Conservation (phyloP, 805 yeast species). For the Starmera dryadoides region DNA sequence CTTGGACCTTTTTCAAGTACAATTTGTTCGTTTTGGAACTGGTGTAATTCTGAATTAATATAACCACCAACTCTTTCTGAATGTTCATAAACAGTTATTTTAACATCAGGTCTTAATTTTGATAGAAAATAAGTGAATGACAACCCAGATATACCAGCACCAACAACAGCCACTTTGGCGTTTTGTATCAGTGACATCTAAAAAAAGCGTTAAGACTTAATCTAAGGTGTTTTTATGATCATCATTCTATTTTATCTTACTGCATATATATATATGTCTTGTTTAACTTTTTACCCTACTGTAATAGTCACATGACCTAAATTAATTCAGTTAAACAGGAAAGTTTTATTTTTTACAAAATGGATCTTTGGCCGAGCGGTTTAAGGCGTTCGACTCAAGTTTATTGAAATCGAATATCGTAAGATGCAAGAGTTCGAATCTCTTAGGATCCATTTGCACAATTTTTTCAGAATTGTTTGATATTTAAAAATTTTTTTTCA, state of each 20-base stretch:
- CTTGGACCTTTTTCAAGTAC: conserved; percentile 83
- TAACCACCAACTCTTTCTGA: conserved; percentile 66
- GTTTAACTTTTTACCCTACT: too few relatives aligned
- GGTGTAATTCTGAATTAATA: conserved; percentile 46
- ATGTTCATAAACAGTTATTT: conserved; percentile 56
- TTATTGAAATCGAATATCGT: conserved; percentile 4
- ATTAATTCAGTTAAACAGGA: too few relatives aligned
- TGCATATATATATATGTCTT: too few relatives aligned
- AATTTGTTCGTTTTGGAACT: conserved; percentile 21
- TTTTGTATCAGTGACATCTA: neutral
- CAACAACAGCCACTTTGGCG: conserved; percentile 59
- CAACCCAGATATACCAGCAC: conserved; percentile 86
- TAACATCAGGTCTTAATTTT: conserved; percentile 70
- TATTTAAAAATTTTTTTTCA: too few relatives aligned
- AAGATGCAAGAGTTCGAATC: conserved; percentile 5
- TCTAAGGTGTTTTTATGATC: neutral
- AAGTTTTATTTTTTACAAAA: too few relatives aligned
- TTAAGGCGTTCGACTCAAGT: conserved; percentile 5
- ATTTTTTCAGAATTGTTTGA: too few relatives aligned
- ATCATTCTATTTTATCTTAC: neutral
- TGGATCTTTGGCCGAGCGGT: conserved; percentile 5
- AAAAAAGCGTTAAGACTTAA: neutral
- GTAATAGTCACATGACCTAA: too few relatives aligned
- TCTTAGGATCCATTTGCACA: conserved; percentile 3
- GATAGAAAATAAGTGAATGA: conserved; percentile 62